These are phyloP conservation scores for Calonectria ilicicola DNA, from an alignment of 2,329 filamentous ascomycete genomes.

Conservation along the genomic window DNA sequence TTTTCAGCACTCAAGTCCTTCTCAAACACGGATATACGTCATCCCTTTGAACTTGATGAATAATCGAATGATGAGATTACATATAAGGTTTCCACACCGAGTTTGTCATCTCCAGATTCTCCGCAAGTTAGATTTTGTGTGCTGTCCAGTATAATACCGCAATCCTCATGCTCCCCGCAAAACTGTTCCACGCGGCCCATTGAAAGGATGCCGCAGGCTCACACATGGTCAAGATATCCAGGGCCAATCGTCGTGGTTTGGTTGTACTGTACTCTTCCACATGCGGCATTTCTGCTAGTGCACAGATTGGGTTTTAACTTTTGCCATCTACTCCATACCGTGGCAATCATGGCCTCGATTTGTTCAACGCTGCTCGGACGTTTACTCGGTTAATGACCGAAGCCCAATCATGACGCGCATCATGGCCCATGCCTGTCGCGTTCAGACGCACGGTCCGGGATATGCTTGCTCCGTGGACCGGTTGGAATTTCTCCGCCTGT, in stretches of 20 bases:
- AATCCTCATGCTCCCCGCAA: neutral
- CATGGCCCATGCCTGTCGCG: neutral
- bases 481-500: neutral
- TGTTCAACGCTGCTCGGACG: neutral
- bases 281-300: neutral
- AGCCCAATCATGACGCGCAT: neutral
- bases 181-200: neutral
- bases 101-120: neutral
- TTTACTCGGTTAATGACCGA: neutral
- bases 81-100: constrained; percentile 3
- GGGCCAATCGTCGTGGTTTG: neutral
- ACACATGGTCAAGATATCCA: neutral
- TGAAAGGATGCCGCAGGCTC: too few species aligned
- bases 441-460: neutral
- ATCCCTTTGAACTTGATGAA: neutral
- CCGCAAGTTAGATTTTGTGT: neutral
- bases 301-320: neutral
- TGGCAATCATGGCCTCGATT: neutral
- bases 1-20: too few species aligned
- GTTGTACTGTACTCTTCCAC: neutral
- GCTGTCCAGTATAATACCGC: neutral
- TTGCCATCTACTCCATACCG: constrained; percentile 1
- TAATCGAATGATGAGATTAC: neutral
- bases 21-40: neutral
- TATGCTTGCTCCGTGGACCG: neutral